Evolutionary conservation across 805 yeast species (phyloP), one percentile per base, ranked within the genome.

Genomic region (Metschnikowia peoriensis): DNA sequence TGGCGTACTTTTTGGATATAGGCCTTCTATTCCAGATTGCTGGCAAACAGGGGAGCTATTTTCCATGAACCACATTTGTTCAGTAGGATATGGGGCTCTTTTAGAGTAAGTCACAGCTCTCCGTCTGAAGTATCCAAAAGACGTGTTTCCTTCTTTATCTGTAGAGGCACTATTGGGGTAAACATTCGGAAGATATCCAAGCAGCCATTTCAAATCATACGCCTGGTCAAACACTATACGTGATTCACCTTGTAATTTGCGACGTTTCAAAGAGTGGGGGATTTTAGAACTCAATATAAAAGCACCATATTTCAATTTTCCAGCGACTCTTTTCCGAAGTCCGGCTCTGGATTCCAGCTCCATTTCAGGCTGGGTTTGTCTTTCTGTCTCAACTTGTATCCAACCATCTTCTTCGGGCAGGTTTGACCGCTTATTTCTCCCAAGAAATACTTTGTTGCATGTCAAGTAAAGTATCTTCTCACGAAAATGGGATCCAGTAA

Each of bases 131-230:
- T 11, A 7, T 8, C n/a, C 38, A 4, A 32, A 11, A 17, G 4
- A 10, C 10, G n/a, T 8, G 32, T 16, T 17, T 14, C 17, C 28
- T 7, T 22, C 22, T 22, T 22, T 22, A 22, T 22, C 22, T 22
- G 22, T 22, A 22, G 22, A 22, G 22, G 22, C 22, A 22, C 22
- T 22, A 4, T 22, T 22, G 22, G 22, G 22, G 22, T 22, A 4
- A 22, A 22, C 22, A 22, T 22, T 22, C 22, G 22, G 40, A 8
- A 17, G 5, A n/a, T 38, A 38, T 9, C 51, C 47, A 28, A 28
- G 44, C 43, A 42, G 38, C 51, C 44, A 49, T 38, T 17, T 29
- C 44, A 43, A 22, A 12, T 43, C 47, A 10, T 28, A 38, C 29
- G 22, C 11, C n/a, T 17, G 28, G 27, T 49, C 51, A 22, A 29